Base-by-base conservation (phyloP, 1,284 basidiomycete genomes). In the Leccinum solheimii region DNA sequence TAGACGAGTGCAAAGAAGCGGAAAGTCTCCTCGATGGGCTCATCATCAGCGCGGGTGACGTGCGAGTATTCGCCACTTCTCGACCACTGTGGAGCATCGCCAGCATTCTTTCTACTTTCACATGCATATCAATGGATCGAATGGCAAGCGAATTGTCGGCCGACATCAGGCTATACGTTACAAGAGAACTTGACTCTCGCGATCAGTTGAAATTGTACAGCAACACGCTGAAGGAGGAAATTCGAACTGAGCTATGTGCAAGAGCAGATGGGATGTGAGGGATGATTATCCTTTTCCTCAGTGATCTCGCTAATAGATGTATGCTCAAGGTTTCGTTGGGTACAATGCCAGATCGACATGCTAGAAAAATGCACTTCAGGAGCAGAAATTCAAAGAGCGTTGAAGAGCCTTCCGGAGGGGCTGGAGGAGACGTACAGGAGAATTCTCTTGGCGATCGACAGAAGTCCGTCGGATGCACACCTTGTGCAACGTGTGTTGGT, bases 351-450 rank as follows among this genome's bases (percentile, higher is more conserved):
- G 36, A 62, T 67, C 8, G 54, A 61, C n/a, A 32, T 45, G 2
- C 52, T 67, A n/a, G 52, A 36, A 23, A 54, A 36, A 5, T 66
- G 57, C 38, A 30, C 3, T 1, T 34, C 54, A 0, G 19, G 53
- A 26, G 9, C 55, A 2, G 52, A 58, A 8, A 49, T 64, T 16
- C 58, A 50, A n/a, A 48, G 36, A 6, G 53, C 32, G 13, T 56
- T 64, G 8, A 8, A 51, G 23, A 59, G 54, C 34, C 62, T 62
- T 16, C 66, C 59, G 13, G 16, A 56, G 19, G 57, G 66, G 11
- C 10, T 66, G 4, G 66, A 67, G 38, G 63, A 58, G 19, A 67
- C 66, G 1, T 67, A 62, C 11, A 40, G 56, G 16, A 55, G 59
- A 9, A 65, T 65, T 50, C 63, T 67, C 5, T 1, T 52, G 1